phyloP scores from a whole-genome alignment of 345 rosid species.

The Brassica rapa region DNA sequence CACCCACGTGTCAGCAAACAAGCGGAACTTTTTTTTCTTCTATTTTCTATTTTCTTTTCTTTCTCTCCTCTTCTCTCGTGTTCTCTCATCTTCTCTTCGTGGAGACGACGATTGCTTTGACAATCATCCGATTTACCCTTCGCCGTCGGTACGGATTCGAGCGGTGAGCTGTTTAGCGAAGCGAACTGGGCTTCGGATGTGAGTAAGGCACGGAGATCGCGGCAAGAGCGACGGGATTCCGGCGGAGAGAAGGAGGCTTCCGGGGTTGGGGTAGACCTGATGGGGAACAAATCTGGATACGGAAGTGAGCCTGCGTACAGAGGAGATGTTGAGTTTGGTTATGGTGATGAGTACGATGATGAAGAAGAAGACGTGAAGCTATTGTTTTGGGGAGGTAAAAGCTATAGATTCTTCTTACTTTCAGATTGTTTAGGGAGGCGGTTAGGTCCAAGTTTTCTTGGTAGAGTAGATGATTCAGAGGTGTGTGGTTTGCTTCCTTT shows the following conservation, averaged over 20 bases:
- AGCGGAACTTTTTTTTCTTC: too few species aligned
- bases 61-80: too few species aligned
- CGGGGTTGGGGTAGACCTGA: conserved; percentile 50
- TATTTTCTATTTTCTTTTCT: too few species aligned
- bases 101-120: too few species aligned
- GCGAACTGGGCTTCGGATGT: conserved; percentile 88
- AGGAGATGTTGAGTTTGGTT: conserved; percentile 94
- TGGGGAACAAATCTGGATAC: conserved; percentile 81
- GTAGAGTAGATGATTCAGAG: too few species aligned
- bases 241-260: conserved; percentile 62
- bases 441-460: too few species aligned
- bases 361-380: conserved; percentile 83
- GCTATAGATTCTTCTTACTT: too few species aligned
- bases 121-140: conserved; percentile 73
- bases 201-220: conserved; percentile 71
- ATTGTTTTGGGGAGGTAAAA: conserved; percentile 89
- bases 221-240: conserved; percentile 62
- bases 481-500: too few species aligned
- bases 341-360: conserved; percentile 91
- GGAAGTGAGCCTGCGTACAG: conserved; percentile 96
- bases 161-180: conserved; percentile 91
- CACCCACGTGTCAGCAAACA: too few species aligned
- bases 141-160: conserved; percentile 89
- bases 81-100: too few species aligned
- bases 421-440: too few species aligned